These are phyloP conservation scores for Fraxinus velutina DNA, from an alignment of 305 asterid genomes.

Conservation along the genomic window DNA sequence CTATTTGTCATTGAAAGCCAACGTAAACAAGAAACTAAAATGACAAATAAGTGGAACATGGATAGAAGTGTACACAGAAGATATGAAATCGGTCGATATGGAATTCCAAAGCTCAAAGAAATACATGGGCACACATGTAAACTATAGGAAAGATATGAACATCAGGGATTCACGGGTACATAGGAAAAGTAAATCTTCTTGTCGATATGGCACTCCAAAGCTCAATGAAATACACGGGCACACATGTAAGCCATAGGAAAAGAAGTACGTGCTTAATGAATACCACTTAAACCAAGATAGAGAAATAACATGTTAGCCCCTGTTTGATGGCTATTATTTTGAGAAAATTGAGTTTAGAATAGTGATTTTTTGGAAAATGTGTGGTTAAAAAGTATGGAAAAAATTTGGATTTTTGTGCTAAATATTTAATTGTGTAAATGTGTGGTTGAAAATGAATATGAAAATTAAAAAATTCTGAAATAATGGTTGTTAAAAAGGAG, in stretches of 20 bases:
- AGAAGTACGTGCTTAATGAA: not conserved
- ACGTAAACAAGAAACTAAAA: not conserved
- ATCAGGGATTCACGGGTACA: not conserved
- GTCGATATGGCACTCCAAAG: slow-evolving; percentile 7
- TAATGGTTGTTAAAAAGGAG: too few relatives aligned
- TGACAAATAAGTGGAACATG: not conserved
- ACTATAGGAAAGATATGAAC: slow-evolving; percentile 6
- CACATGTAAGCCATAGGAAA: slow-evolving; percentile 12
- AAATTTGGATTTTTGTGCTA: too few relatives aligned
- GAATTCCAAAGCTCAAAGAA: slow-evolving; percentile 4
- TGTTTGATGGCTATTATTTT: too few relatives aligned
- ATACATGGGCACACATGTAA: slow-evolving; percentile 1
- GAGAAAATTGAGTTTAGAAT: too few relatives aligned
- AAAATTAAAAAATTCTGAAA: too few relatives aligned
- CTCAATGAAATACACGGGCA: slow-evolving; percentile 6
- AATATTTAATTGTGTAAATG: too few relatives aligned
- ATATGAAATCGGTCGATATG: slow-evolving; percentile 10
- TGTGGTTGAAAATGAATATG: too few relatives aligned
- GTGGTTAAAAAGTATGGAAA: too few relatives aligned
- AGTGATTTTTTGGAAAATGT: too few relatives aligned
- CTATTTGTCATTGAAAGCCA: slow-evolving; percentile 13
- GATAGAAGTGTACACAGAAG: not conserved
- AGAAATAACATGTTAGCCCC: not conserved
- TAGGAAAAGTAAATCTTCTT: not conserved
- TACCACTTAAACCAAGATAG: slow-evolving; percentile 10